Base-by-base conservation (phyloP, 768 basidiomycete genomes). In the Lyophyllum semitale region DNA sequence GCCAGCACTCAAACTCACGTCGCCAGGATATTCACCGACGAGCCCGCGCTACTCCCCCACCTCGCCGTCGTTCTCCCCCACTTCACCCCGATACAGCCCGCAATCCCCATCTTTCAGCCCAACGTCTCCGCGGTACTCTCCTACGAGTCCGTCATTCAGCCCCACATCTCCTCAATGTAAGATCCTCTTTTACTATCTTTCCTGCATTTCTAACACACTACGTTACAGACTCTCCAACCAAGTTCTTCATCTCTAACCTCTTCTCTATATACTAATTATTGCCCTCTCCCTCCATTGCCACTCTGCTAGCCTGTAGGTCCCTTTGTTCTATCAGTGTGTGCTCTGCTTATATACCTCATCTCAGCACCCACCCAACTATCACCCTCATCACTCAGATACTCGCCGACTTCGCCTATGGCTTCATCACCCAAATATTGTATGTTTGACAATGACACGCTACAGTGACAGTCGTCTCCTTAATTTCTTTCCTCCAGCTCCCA, bases 391-490 rank as follows among this genome's bases (percentile, higher is more conserved):
- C 94, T 94, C 7, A 91, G 88, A 64, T 97, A 95, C 71, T 95
- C 93, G 11, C 95, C 95, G 2, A 93, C 95, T 0, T 95, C 93
- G 3, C 95, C 95, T n/a, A 75, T 80, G 69, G 84, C 88, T 8
- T 94, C 92, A 2, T 95, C 93, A 32, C 95, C 95, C 52, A 91
- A 89, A 82, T 93, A 93, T 69, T 93, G 92, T 93, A 72, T 60
- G 91, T 78, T 23, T 53, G n/a, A 26, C 12, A 12, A 30, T 7
- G 18, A 26, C 33, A 29, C 22, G 3, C 37, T n/a, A 4, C 4
- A 50, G 13, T 25, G n/a, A 23, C 43, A 45, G 33, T 6, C 52
- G 50, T 8, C 60, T 66, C 46, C 63, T 27, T 37, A 12, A 41
- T 47, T 2, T 18, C 18, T 43, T 54, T 46, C 56, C 25, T 54